These are phyloP conservation scores for Pseudocercospora fuligena DNA, from an alignment of 2,329 filamentous ascomycete species.

Conservation along the genomic window DNA sequence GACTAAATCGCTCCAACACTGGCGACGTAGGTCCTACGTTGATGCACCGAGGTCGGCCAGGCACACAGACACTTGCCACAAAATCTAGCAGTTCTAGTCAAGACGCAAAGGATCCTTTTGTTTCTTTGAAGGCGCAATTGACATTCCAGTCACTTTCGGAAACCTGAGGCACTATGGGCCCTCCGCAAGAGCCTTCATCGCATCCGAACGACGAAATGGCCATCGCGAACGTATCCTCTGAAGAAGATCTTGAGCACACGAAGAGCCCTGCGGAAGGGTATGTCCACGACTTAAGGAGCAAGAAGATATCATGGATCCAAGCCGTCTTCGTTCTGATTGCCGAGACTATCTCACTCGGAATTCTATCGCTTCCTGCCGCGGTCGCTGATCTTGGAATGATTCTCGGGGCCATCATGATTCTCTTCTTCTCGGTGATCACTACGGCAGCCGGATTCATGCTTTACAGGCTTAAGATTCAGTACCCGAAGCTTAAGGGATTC, in stretches of 20 bases:
- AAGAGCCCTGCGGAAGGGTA: slow-evolving; percentile 12
- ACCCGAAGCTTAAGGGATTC: slow-evolving; percentile 67
- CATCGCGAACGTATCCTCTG: neutral
- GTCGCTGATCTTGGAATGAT: slow-evolving; percentile 55
- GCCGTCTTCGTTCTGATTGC: slow-evolving; percentile 53
- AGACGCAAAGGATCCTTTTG: neutral
- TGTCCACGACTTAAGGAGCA: slow-evolving; percentile 9
- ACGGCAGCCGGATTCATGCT: slow-evolving; percentile 66
- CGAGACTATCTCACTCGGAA: slow-evolving; percentile 63
- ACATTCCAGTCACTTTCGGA: neutral
- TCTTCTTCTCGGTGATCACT: slow-evolving; percentile 59
- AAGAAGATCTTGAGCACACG: neutral
- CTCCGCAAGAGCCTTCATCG: neutral
- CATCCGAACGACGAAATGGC: neutral
- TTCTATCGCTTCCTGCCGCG: slow-evolving; percentile 60
- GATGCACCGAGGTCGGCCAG: slow-evolving; percentile 18
- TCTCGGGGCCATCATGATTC: slow-evolving; percentile 57
- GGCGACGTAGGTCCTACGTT: slow-evolving; percentile 4
- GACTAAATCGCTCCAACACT: slow-evolving; percentile 19
- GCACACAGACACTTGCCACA: slow-evolving; percentile 9
- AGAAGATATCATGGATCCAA: slow-evolving; percentile 39
- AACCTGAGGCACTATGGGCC: neutral
- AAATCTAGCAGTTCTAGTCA: slow-evolving; percentile 19
- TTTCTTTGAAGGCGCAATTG: neutral
- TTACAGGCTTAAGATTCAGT: slow-evolving; percentile 60